Base-by-base conservation (phyloP, 495 filamentous ascomycete species). In the Trichoderma gamsii region DNA sequence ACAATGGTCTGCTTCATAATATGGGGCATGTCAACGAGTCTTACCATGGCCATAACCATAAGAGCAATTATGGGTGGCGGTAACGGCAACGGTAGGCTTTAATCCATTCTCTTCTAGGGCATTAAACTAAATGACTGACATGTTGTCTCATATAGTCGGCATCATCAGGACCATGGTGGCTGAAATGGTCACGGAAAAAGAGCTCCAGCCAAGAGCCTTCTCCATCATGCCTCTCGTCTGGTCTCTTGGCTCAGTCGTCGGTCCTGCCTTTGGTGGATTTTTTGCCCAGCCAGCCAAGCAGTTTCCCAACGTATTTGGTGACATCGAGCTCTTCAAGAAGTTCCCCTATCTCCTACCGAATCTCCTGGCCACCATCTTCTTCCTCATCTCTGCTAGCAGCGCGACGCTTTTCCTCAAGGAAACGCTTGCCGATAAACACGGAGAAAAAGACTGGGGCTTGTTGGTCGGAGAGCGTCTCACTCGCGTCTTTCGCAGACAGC, bases 321-420 rank as follows among this genome's bases (percentile, higher is more conserved):
- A 85, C 25, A 87, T 81, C 29, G 81, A 77, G 56, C 90, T 92
- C 70, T 82, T 97, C 61, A 83, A 86, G 69, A 82, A 79, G 56
- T 96, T 86, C 75, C 94, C 93, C 0, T 98, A 94, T 76, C 80
- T 84, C 7, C 77, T 96, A 68, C 94, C 94, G 6, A 97, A 97
- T 75, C 59, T 98, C 27, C 80, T 92, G n/a, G 83, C 87, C 0
- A 87, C 87, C 65, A 66, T 74, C 18, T 83, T 97, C 59, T 95
- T 95, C 76, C 71, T 90, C 35, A 72, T 92, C 16, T 92, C 92
- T 6, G 85, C 95, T 41, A 76, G 80, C 7, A 88, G 85, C 27
- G 92, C 90, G 0, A 74, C 87, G 29, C 75, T 96, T 16, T 97
- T 93, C 73, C 78, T 97, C 11, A 81, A 84, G 80, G 92, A 97